Evolutionary conservation across 2,329 filamentous ascomycete genomes (phyloP).

Genomic region (Aquanectria penicillioides): DNA sequence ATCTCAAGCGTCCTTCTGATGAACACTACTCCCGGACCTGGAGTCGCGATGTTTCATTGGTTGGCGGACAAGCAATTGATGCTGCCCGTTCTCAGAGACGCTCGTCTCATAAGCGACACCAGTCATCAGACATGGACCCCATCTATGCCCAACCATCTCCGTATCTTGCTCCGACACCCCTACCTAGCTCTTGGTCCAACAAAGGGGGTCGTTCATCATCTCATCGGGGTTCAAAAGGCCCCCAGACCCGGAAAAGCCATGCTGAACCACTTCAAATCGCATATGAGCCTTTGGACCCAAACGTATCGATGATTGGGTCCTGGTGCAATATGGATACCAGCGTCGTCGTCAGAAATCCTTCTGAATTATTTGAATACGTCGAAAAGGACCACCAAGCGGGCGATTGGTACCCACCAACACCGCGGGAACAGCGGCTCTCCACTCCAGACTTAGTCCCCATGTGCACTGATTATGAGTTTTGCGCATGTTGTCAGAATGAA

Average conservation of each 20-base stretch:
- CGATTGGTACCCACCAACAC: constrained; percentile 29
- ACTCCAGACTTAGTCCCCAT: constrained; percentile 37
- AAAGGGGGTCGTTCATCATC: constrained; percentile 11
- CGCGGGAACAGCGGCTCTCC: constrained; percentile 28
- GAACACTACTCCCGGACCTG: background rate
- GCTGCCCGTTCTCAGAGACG: background rate
- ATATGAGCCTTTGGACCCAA: background rate
- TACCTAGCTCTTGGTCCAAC: constrained; percentile 1
- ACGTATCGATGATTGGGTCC: constrained; percentile 27
- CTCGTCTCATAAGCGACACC: constrained; percentile 12
- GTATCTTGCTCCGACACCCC: background rate
- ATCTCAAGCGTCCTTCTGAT: background rate
- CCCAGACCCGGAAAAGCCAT: background rate
- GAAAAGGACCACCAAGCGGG: constrained; percentile 8
- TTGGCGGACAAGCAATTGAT: constrained; percentile 6
- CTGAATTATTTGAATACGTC: background rate
- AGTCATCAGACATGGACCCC: constrained; percentile 1
- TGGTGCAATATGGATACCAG: constrained; percentile 28
- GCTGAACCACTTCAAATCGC: background rate
- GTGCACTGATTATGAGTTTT: constrained; percentile 38
- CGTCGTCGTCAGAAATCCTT: background rate
- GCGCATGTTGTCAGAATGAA: constrained; percentile 26
- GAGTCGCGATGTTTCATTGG: background rate
- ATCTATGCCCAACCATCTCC: background rate
- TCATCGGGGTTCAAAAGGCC: background rate